Percentiles rank a stretch among this genome's conserved stretches.
Conservation (phyloP, 768 basidiomycete species). For the Serendipita sp. region DNA sequence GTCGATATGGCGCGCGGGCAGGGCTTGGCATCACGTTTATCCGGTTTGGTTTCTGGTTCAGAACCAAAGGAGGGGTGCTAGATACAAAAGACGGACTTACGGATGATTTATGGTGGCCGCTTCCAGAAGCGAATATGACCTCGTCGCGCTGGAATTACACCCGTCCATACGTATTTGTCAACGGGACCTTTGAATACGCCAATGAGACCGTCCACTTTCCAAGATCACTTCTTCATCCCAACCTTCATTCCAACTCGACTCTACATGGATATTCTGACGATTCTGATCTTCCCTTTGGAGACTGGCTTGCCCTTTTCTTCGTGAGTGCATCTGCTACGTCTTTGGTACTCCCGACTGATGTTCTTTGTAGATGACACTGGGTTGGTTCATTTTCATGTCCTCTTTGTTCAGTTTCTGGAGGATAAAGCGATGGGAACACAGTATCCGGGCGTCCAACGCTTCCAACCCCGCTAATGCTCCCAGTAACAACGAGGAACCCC, state of each 20-base stretch:
- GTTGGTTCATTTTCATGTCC: constrained; percentile 84
- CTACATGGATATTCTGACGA: not conserved
- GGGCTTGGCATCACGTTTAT: constrained; percentile 6
- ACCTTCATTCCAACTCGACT: not conserved
- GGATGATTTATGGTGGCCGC: not conserved
- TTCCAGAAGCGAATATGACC: not conserved
- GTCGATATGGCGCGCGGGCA: constrained; percentile 3
- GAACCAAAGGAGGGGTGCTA: not conserved
- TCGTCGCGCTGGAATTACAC: not conserved
- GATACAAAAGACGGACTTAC: not conserved
- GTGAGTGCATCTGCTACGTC: not conserved
- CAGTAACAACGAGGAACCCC: not conserved
- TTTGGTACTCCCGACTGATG: not conserved
- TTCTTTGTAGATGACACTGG: not conserved
- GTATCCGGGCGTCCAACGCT: constrained; percentile 32
- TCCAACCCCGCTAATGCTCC: too few relatives aligned
- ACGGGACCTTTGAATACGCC: too few relatives aligned
- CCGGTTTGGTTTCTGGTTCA: not conserved
- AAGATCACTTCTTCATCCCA: too few relatives aligned
- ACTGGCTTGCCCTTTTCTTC: not conserved
- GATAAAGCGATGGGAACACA: constrained; percentile 68
- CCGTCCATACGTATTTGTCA: too few relatives aligned
- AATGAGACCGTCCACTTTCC: too few relatives aligned
- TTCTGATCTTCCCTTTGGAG: not conserved
- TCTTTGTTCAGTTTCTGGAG: constrained; percentile 71